Conservation (phyloP, 495 filamentous ascomycete species). For the Penicillium angulare region DNA sequence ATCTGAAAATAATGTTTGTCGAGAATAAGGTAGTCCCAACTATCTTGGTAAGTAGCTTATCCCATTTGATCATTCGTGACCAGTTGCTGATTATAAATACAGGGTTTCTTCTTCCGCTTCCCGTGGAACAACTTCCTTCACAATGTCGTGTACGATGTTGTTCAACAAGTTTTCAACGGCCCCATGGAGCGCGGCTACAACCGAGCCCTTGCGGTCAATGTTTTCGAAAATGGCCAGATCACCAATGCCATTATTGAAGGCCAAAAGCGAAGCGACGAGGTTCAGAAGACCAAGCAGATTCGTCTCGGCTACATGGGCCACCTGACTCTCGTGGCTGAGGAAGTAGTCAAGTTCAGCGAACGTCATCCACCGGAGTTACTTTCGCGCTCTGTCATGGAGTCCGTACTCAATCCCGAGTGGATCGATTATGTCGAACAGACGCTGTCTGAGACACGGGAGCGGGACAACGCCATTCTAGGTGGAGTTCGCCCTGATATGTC, state of each 20-base stretch:
- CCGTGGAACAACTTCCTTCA: conserved; percentile 99
- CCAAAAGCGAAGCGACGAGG: conserved; percentile 80
- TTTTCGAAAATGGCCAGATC: conserved; percentile 86
- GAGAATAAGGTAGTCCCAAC: conserved; percentile 92
- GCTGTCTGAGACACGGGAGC: conserved; percentile 88
- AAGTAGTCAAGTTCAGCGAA: conserved; percentile 98
- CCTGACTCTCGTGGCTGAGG: conserved; percentile 93
- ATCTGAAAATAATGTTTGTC: conserved; percentile 95
- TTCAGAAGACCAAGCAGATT: conserved; percentile 77
- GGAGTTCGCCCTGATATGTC: conserved; percentile 90
- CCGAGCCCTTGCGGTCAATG: conserved; percentile 84
- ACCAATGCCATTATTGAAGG: conserved; percentile 90
- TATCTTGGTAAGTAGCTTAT: conserved; percentile 67
- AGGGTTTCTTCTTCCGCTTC: conserved; percentile 97
- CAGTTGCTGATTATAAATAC: conserved; percentile 7
- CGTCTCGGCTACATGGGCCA: conserved; percentile 98
- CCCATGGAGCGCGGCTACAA: conserved; percentile 97
- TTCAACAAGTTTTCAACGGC: conserved; percentile 99
- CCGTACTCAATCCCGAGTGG: conserved; percentile 84
- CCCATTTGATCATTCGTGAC: not conserved
- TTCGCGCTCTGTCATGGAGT: conserved; percentile 79
- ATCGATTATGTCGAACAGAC: conserved; percentile 94
- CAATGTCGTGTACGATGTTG: conserved; percentile 98
- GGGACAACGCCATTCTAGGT: conserved; percentile 97
- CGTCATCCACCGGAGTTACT: conserved; percentile 86